phyloP scores from a whole-genome alignment of 2,329 filamentous ascomycete genomes.

The Fusarium guadeloupense region DNA sequence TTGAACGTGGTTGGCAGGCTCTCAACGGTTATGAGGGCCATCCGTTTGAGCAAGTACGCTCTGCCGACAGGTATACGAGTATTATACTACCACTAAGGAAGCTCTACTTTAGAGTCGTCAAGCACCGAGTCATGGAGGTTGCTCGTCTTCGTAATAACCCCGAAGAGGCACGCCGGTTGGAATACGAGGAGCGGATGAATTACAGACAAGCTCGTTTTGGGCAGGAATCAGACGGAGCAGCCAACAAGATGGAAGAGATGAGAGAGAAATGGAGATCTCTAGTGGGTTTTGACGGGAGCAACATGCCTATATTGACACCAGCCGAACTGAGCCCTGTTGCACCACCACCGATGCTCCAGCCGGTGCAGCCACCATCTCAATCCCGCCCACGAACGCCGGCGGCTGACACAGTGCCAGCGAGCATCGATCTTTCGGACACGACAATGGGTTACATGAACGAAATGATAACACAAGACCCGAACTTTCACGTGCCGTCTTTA shows the following conservation, averaged over 20 bases:
- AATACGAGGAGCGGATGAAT: constrained; percentile 58
- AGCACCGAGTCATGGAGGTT: constrained; percentile 62
- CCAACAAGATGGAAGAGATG: constrained; percentile 56
- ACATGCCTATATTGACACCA: constrained; percentile 22
- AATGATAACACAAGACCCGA: constrained; percentile 22
- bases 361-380: constrained; percentile 15
- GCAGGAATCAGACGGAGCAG: constrained; percentile 57
- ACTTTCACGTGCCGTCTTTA: constrained; percentile 30
- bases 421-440: constrained; percentile 43
- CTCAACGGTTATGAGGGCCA: constrained; percentile 52
- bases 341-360: constrained; percentile 27
- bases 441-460: constrained; percentile 45
- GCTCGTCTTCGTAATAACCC: constrained; percentile 58
- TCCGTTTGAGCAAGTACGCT: constrained; percentile 55
- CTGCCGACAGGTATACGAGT: constrained; percentile 54
- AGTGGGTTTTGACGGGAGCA: constrained; percentile 49
- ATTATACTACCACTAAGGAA: constrained; percentile 65
- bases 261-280: constrained; percentile 62
- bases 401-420: constrained; percentile 21
- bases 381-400: constrained; percentile 34
- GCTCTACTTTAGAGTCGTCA: constrained; percentile 62
- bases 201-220: constrained; percentile 58
- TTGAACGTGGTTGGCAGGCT: constrained; percentile 61
- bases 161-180: constrained; percentile 59
- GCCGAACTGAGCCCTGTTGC: constrained; percentile 14